Percentiles rank a stretch among this genome's conserved stretches.
Conservation (phyloP, 1,284 basidiomycete species). For the Phellinidium pouzarii region DNA sequence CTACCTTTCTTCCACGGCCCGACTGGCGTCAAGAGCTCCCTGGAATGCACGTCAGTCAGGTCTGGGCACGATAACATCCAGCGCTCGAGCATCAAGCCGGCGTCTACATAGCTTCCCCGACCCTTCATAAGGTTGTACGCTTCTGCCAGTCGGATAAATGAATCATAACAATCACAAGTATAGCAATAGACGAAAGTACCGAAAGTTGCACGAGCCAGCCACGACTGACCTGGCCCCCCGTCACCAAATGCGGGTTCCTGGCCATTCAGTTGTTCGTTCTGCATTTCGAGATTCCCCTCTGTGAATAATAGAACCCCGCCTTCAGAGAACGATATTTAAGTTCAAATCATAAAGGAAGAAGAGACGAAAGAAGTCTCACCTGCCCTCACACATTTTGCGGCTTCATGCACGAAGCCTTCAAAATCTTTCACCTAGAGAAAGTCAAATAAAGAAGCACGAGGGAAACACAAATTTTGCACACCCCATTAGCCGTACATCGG, state of each 20-base stretch:
- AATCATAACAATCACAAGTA: background rate
- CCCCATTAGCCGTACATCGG: constrained; percentile 19
- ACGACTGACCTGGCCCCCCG: constrained; percentile 18
- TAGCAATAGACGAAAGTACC: constrained; percentile 3
- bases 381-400: constrained; percentile 18
- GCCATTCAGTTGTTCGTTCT: constrained; percentile 15
- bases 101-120: constrained; percentile 14
- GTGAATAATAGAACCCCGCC: constrained; percentile 21
- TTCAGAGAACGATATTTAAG: background rate
- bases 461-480: background rate
- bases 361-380: constrained; percentile 8
- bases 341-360: background rate
- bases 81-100: constrained; percentile 9
- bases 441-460: background rate
- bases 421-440: constrained; percentile 18
- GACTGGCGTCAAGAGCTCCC: constrained; percentile 18
- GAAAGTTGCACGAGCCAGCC: constrained; percentile 19
- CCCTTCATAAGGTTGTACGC: constrained; percentile 18
- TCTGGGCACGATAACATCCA: constrained; percentile 14
- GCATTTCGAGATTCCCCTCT: constrained; percentile 20
- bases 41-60: constrained; percentile 14
- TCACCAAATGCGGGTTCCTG: constrained; percentile 17
- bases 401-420: constrained; percentile 19
- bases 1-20: constrained; percentile 21
- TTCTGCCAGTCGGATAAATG: constrained; percentile 11